These are phyloP conservation scores for Simmondsia chinensis DNA, from an alignment of 148 eudicot species.

Conservation along the genomic window DNA sequence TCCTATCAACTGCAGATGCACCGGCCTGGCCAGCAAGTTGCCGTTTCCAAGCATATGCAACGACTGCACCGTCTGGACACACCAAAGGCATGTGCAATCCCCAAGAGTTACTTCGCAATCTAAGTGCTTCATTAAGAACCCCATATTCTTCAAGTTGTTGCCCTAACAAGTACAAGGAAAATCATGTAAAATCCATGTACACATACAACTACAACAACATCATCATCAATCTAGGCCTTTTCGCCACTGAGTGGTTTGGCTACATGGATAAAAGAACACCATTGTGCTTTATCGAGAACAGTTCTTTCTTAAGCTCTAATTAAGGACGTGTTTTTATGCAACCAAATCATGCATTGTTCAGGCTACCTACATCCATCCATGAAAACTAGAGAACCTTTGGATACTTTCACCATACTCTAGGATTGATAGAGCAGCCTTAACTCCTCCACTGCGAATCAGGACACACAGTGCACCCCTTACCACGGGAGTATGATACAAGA, in stretches of 20 bases:
- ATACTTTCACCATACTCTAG: too few relatives aligned
- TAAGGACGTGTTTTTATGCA: not conserved
- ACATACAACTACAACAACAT: slow-evolving; percentile 1
- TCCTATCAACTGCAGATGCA: slow-evolving; percentile 98
- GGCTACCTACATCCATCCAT: too few relatives aligned
- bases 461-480: too few relatives aligned
- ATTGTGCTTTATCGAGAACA: not conserved
- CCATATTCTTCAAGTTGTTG: slow-evolving; percentile 89
- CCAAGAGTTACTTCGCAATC: slow-evolving; percentile 96
- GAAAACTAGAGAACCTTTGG: too few relatives aligned
- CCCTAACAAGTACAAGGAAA: slow-evolving; percentile 33
- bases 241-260: not conserved
- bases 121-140: slow-evolving; percentile 81
- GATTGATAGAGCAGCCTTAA: too few relatives aligned
- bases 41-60: slow-evolving; percentile 99
- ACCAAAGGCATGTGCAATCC: slow-evolving; percentile 99
- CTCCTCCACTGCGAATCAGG: too few relatives aligned
- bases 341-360: too few relatives aligned
- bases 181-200: too few relatives aligned
- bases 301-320: not conserved
- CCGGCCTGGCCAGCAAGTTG: slow-evolving; percentile 99
- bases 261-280: not conserved
- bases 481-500: too few relatives aligned
- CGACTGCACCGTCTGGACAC: slow-evolving; percentile 99
- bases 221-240: not conserved